Percentiles rank a stretch among this genome's conserved stretches.
phyloP scores from a whole-genome alignment of 169 alveolate genomes.

The Eimeria necatrix region DNA sequence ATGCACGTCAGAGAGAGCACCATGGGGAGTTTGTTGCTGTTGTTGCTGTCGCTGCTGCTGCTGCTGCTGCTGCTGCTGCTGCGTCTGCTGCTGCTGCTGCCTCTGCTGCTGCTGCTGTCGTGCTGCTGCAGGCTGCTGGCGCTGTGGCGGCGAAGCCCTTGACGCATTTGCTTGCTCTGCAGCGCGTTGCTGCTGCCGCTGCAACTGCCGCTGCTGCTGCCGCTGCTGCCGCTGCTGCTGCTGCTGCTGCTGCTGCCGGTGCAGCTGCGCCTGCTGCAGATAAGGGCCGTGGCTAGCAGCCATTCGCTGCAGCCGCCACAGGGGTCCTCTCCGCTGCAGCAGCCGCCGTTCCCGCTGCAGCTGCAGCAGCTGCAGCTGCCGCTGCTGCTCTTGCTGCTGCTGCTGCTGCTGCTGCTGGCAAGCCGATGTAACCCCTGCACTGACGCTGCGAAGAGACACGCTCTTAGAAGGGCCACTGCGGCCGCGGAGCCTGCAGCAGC shows the following conservation, averaged over 20 bases:
- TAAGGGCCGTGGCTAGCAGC: not conserved
- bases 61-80: not conserved
- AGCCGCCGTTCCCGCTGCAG: not conserved
- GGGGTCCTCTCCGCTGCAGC: not conserved
- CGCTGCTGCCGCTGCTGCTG: not conserved
- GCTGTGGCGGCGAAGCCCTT: not conserved
- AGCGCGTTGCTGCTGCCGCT: conserved; percentile 1
- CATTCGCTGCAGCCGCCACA: not conserved
- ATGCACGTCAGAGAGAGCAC: not conserved
- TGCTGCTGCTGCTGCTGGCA: not conserved
- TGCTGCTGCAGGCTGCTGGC: not conserved
- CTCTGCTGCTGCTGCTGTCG: not conserved
- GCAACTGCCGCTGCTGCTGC: not conserved
- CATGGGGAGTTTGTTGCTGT: not conserved
- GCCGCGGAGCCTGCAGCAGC: no score
- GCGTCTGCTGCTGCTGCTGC: not conserved
- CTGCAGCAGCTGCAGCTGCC: not conserved
- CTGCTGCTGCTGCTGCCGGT: not conserved
- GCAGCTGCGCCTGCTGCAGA: not conserved
- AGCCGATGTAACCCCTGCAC: no score
- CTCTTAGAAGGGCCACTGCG: no score
- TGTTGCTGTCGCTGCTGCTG: not conserved
- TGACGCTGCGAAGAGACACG: no score
- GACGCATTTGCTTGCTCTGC: not conserved
- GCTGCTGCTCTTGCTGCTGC: not conserved